A percentile compares a stretch with the other conserved stretches of the same genome.
Conservation (phyloP, 768 basidiomycete genomes). For the Sistotremastrum niveocremeum region DNA sequence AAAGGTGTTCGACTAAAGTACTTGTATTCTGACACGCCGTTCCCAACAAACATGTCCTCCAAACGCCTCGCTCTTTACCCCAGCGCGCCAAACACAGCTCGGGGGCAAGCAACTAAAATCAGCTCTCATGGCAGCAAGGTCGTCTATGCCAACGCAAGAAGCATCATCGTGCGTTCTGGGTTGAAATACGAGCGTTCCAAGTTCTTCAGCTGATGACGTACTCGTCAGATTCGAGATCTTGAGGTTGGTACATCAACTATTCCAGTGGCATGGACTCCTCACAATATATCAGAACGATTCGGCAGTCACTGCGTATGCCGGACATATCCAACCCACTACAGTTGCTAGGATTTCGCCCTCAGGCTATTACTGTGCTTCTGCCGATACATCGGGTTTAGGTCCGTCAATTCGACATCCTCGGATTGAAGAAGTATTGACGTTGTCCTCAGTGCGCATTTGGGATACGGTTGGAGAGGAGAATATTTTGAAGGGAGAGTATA, state of each 20-base stretch:
- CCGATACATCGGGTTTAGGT: conserved; percentile 74
- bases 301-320: conserved; percentile 51
- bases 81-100: conserved; percentile 53
- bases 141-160: conserved; percentile 74
- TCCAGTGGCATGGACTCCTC: background rate
- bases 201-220: background rate
- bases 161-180: conserved; percentile 56
- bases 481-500: conserved; percentile 68
- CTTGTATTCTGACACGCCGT: background rate
- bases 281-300: conserved; percentile 42
- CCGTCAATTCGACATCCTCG: conserved; percentile 9
- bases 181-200: conserved; percentile 1
- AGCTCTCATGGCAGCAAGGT: conserved; percentile 66
- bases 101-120: conserved; percentile 63
- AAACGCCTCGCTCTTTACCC: conserved; percentile 29
- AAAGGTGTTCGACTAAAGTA: background rate
- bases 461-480: conserved; percentile 82
- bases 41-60: conserved; percentile 1
- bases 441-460: conserved; percentile 71
- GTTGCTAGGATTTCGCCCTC: conserved; percentile 88
- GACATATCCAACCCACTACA: conserved; percentile 73
- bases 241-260: conserved; percentile 35
- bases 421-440: background rate
- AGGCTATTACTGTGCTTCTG: conserved; percentile 92
- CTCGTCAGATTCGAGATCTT: conserved; percentile 61